A percentile compares a stretch with the other conserved stretches of the same genome.
Conservation (phyloP, 208 protist genomes). For the Trypanosoma caninum region DNA sequence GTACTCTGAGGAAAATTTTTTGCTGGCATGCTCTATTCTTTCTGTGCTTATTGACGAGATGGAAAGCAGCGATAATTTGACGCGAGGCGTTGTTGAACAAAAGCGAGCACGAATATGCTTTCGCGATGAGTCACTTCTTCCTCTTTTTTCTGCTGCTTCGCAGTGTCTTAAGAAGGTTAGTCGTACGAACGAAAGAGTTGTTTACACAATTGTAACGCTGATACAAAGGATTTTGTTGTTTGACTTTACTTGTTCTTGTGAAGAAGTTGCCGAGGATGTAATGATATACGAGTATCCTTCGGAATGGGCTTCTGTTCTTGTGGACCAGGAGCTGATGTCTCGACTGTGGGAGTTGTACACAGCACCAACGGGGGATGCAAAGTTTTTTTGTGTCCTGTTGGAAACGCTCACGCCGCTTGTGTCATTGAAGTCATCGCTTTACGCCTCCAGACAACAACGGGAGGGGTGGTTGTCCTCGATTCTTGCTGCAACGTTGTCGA, state of each 20-base stretch:
- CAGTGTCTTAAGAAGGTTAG: conserved; percentile 10
- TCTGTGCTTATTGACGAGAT: conserved; percentile 21
- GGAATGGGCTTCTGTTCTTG: conserved; percentile 22
- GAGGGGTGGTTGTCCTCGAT: conserved; percentile 35
- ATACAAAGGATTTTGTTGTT: conserved; percentile 24
- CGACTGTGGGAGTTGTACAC: conserved; percentile 31
- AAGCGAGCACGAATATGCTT: conserved; percentile 28
- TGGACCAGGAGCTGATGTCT: conserved; percentile 22
- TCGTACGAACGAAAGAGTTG: conserved; percentile 3
- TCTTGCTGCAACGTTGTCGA: conserved; percentile 43
- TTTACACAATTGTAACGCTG: conserved; percentile 18
- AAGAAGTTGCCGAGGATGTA: conserved; percentile 14
- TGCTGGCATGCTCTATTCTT: conserved; percentile 22
- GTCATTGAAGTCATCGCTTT: conserved; percentile 27
- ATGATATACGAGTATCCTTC: conserved; percentile 24
- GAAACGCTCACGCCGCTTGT: conserved; percentile 25
- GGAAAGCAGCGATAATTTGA: not conserved
- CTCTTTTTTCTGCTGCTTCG: conserved; percentile 36
- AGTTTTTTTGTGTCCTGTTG: conserved; percentile 20
- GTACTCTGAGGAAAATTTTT: conserved; percentile 17
- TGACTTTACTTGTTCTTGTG: conserved; percentile 26
- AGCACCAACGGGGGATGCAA: not conserved
- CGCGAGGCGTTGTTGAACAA: not conserved
- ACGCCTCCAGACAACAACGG: conserved; percentile 17
- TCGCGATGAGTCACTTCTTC: conserved; percentile 42